Percentiles rank a stretch among this genome's conserved stretches.
Evolutionary conservation across 352 stramenopile genomes (phyloP).

Genomic region (Phytophthora vignae): DNA sequence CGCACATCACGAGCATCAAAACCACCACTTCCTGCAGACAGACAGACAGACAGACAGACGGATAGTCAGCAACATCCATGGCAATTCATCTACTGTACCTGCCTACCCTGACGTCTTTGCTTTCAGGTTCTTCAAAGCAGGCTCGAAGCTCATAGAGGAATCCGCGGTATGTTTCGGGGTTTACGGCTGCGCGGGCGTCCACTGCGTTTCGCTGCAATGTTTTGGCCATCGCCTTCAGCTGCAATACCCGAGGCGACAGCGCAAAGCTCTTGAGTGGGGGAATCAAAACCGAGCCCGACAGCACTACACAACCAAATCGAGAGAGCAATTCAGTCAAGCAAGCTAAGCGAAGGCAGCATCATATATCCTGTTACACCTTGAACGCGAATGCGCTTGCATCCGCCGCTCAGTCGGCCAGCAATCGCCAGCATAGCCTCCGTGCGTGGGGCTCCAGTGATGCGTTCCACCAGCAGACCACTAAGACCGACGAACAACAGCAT

Average conservation of each 20-base stretch:
- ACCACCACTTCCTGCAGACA: constrained; percentile 50
- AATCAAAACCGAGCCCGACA: constrained; percentile 36
- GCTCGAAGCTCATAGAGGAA: constrained; percentile 39
- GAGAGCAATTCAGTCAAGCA: constrained; percentile 2
- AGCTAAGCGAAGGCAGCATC: neutral
- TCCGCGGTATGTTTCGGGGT: constrained; percentile 30
- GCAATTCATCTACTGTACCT: neutral
- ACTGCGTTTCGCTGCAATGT: constrained; percentile 53
- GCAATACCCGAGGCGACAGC: constrained; percentile 47
- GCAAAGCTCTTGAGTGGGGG: constrained; percentile 47
- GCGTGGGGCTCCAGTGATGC: constrained; percentile 25
- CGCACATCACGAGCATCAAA: constrained; percentile 47
- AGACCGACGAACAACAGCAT: constrained; percentile 2
- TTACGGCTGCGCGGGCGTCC: constrained; percentile 34
- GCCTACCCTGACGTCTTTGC: constrained; percentile 39
- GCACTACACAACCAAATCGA: constrained; percentile 24
- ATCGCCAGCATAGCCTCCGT: constrained; percentile 39
- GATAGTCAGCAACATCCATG: neutral
- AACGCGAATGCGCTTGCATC: constrained; percentile 41
- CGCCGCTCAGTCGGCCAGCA: constrained; percentile 41
- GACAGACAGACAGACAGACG: neutral
- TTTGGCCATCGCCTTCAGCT: constrained; percentile 45
- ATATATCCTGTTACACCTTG: constrained; percentile 33
- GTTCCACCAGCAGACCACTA: constrained; percentile 43
- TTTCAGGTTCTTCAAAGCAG: constrained; percentile 30